Evolutionary conservation across 148 eudicot genomes (phyloP).

Genomic region (Fallopia convolvulus): DNA sequence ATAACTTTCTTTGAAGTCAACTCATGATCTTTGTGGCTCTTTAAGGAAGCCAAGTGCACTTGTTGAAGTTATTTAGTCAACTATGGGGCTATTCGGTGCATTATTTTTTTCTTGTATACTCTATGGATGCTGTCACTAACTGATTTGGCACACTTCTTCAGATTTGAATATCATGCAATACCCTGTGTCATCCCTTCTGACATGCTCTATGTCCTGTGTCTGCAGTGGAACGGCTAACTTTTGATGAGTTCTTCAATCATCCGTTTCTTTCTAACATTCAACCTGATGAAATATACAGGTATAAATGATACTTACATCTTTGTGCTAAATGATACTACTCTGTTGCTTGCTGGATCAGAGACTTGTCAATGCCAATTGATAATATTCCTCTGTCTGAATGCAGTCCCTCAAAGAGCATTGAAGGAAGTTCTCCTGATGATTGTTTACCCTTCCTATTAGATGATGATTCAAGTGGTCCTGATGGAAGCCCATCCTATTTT

Average conservation of each 20-base stretch:
- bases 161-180: not conserved
- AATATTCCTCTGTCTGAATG: conserved; percentile 25
- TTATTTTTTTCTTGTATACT: not conserved
- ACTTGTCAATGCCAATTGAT: conserved; percentile 31
- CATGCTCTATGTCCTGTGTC: conserved; percentile 11
- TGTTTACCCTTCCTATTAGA: conserved; percentile 68
- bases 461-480: conserved; percentile 70
- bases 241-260: conserved; percentile 93
- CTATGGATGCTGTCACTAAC: not conserved
- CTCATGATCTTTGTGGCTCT: not conserved
- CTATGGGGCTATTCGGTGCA: not conserved
- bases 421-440: conserved; percentile 67
- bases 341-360: conserved; percentile 33
- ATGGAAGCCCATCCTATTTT: conserved; percentile 59
- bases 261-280: conserved; percentile 55
- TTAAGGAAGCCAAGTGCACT: not conserved
- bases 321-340: conserved; percentile 11
- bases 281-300: conserved; percentile 52
- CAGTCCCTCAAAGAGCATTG: conserved; percentile 31
- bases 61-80: not conserved
- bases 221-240: conserved; percentile 87
- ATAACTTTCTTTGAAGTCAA: not conserved
- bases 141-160: not conserved
- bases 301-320: conserved; percentile 11
- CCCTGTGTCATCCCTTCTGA: conserved; percentile 10